These are phyloP conservation scores for Gossypium schwendimanii DNA, from an alignment of 441 rosid genomes.

Conservation along the genomic window DNA sequence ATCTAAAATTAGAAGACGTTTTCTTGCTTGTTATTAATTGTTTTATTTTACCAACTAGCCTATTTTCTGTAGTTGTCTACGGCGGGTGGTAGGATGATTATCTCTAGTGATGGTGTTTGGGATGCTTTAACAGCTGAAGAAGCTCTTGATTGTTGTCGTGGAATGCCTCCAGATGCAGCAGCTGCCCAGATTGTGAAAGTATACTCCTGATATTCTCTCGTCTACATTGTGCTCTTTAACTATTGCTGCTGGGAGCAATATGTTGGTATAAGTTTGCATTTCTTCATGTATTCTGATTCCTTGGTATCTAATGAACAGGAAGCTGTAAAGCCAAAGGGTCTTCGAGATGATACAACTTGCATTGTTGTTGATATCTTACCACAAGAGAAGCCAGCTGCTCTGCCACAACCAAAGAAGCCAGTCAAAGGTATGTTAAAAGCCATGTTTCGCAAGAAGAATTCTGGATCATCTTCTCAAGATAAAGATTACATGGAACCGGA, in stretches of 20 bases:
- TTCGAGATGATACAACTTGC: conserved; percentile 96
- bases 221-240: background rate
- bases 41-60: background rate
- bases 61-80: conserved; percentile 65
- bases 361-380: conserved; percentile 84
- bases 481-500: conserved; percentile 70
- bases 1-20: background rate
- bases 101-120: conserved; percentile 99
- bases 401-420: conserved; percentile 63
- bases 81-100: conserved; percentile 82
- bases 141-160: conserved; percentile 88
- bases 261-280: background rate
- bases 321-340: conserved; percentile 75
- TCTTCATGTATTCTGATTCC: background rate
- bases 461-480: conserved; percentile 66
- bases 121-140: conserved; percentile 78
- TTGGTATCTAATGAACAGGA: conserved; percentile 45
- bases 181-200: conserved; percentile 91
- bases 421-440: conserved; percentile 82
- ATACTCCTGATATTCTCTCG: background rate
- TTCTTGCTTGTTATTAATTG: background rate
- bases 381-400: conserved; percentile 65
- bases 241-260: background rate
- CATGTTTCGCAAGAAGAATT: conserved; percentile 68
- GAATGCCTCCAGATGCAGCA: conserved; percentile 81